Percentiles rank a stretch among this genome's conserved stretches.
phyloP scores from a whole-genome alignment of 306 rosid genomes.

The Ceratonia siliqua region DNA sequence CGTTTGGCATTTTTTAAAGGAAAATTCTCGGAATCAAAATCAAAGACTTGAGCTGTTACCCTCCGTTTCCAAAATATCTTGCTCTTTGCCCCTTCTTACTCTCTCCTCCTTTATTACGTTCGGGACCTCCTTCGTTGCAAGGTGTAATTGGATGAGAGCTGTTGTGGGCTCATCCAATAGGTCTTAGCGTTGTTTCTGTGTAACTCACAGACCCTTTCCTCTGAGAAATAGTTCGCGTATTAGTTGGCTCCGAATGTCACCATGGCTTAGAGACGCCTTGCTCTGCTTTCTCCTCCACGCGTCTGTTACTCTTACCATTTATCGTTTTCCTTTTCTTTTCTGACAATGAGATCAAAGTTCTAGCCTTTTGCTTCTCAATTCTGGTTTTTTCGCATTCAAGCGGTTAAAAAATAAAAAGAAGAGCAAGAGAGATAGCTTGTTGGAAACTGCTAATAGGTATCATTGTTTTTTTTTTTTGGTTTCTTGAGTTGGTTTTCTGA shows the following conservation, averaged over 20 bases:
- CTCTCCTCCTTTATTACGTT: slow-evolving; percentile 33
- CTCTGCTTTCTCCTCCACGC: slow-evolving; percentile 51
- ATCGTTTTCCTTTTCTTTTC: slow-evolving; percentile 23
- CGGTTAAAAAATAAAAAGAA: not conserved
- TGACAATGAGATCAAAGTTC: slow-evolving; percentile 56
- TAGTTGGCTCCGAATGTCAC: slow-evolving; percentile 58
- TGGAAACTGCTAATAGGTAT: not conserved
- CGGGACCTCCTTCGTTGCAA: slow-evolving; percentile 45
- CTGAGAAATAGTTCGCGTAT: slow-evolving; percentile 24
- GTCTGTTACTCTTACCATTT: slow-evolving; percentile 39
- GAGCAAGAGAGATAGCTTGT: not conserved
- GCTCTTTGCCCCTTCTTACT: not conserved
- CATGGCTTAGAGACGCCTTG: slow-evolving; percentile 49
- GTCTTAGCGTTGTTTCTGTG: not conserved
- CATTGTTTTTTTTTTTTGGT: not conserved
- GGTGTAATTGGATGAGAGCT: slow-evolving; percentile 59
- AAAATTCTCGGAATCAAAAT: slow-evolving; percentile 36
- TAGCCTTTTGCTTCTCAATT: slow-evolving; percentile 30
- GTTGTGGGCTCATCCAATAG: slow-evolving; percentile 46
- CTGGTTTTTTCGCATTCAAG: not conserved
- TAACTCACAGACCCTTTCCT: not conserved
- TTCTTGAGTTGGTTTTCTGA: slow-evolving; percentile 30
- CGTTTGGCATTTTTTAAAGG: not conserved
- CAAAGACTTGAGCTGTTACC: slow-evolving; percentile 79
- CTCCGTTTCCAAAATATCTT: not conserved